Conservation (phyloP, 805 yeast genomes). For the Wickerhamomyces queroliae region DNA sequence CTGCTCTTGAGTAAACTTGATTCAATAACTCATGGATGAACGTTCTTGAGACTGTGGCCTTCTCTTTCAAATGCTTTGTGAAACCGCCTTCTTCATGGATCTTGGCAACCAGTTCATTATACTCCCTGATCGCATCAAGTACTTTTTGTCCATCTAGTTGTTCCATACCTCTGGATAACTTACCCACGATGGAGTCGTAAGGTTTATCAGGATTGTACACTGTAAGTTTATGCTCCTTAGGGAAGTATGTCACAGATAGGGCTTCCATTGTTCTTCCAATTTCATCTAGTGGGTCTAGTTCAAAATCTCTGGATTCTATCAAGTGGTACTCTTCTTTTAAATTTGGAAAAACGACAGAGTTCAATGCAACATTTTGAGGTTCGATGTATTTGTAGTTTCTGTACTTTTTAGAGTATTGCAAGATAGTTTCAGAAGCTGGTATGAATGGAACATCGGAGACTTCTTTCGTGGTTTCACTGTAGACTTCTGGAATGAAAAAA, state of each 20-base stretch:
- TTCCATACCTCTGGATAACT: slow-evolving; percentile 28
- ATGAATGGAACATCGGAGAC: slow-evolving; percentile 15
- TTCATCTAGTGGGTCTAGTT: slow-evolving; percentile 59
- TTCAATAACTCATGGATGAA: slow-evolving; percentile 64
- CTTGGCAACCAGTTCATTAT: slow-evolving; percentile 32
- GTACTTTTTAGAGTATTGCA: slow-evolving; percentile 18
- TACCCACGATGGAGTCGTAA: slow-evolving; percentile 31
- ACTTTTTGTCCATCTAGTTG: slow-evolving; percentile 25
- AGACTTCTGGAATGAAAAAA: slow-evolving; percentile 29
- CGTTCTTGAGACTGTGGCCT: slow-evolving; percentile 30
- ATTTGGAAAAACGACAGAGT: slow-evolving; percentile 33
- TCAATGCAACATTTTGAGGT: slow-evolving; percentile 19
- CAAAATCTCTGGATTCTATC: slow-evolving; percentile 47
- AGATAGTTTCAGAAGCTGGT: slow-evolving; percentile 13
- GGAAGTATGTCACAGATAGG: slow-evolving; percentile 33
- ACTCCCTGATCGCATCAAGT: slow-evolving; percentile 32
- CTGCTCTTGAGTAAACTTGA: slow-evolving; percentile 70
- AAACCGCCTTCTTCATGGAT: slow-evolving; percentile 30
- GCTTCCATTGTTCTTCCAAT: slow-evolving; percentile 46
- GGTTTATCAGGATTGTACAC: slow-evolving; percentile 32
- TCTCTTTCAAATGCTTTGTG: slow-evolving; percentile 23
- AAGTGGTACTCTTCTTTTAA: slow-evolving; percentile 45
- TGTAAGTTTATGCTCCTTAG: slow-evolving; percentile 26
- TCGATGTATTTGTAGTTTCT: slow-evolving; percentile 23
- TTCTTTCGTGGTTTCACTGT: slow-evolving; percentile 9